Evolutionary conservation across 192 early-diverging fungal species (phyloP).

Genomic region (Coemansia sp.): DNA sequence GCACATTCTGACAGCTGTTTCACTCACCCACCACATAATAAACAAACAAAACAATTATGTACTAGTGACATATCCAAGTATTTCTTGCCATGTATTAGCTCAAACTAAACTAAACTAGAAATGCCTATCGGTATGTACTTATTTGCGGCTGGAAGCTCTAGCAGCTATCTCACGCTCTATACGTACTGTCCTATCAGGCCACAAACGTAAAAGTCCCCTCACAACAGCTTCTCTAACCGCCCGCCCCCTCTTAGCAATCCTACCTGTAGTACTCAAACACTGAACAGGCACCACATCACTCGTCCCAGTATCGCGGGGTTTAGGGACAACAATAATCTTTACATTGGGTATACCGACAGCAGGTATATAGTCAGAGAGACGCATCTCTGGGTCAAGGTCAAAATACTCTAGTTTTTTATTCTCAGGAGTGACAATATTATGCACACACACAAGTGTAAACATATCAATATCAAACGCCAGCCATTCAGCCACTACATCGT

Average conservation of each 20-base stretch:
- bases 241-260: background rate
- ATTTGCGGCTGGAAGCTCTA: background rate
- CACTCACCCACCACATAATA: background rate
- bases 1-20: conserved; percentile 52
- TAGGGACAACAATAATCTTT: conserved; percentile 13
- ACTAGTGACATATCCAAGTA: too few relatives aligned
- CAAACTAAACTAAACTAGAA: background rate
- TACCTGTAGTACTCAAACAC: background rate
- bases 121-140: background rate
- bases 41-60: background rate
- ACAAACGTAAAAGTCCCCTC: background rate
- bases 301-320: conserved; percentile 57
- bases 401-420: background rate
- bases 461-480: background rate
- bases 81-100: too few relatives aligned
- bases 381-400: background rate
- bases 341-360: background rate
- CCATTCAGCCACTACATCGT: background rate
- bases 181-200: background rate
- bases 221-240: background rate
- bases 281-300: conserved; percentile 38
- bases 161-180: background rate
- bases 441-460: background rate
- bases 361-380: background rate
- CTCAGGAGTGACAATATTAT: background rate